Evolutionary conservation across 768 basidiomycete genomes (phyloP).

Genomic region (Auricularia auricula-judae): DNA sequence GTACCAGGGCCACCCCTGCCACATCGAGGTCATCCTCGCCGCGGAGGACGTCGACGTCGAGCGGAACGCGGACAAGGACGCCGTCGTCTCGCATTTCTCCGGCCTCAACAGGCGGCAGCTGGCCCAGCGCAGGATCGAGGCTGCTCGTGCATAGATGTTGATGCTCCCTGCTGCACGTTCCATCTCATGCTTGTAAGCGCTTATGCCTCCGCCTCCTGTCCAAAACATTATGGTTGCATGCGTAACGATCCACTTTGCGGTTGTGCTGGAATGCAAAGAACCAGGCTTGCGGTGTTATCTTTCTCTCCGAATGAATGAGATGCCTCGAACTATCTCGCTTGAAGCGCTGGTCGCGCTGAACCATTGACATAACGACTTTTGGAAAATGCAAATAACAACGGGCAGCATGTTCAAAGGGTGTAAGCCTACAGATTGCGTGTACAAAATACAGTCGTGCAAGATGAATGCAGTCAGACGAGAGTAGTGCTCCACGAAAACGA

Average conservation of each 20-base stretch:
- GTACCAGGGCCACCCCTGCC: constrained; percentile 96
- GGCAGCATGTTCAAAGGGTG: neutral
- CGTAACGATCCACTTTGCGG: neutral
- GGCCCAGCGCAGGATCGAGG: constrained; percentile 81
- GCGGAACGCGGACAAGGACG: constrained; percentile 77
- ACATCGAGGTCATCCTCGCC: constrained; percentile 88
- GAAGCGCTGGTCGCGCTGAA: too few relatives aligned
- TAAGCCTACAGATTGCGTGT: neutral
- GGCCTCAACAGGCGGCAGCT: constrained; percentile 80
- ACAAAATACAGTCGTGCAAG: constrained; percentile 2
- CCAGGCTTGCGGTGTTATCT: too few relatives aligned
- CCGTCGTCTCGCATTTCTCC: constrained; percentile 35
- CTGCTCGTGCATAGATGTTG: constrained; percentile 36
- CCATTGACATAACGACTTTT: too few relatives aligned
- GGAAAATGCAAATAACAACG: too few relatives aligned
- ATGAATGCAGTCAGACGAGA: neutral
- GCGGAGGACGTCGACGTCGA: constrained; percentile 76
- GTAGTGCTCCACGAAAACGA: neutral
- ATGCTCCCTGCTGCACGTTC: neutral
- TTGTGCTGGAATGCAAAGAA: too few relatives aligned
- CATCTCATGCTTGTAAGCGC: neutral
- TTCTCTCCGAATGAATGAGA: too few relatives aligned
- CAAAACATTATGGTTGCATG: constrained; percentile 1
- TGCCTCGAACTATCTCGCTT: too few relatives aligned
- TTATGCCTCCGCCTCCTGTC: neutral